phyloP scores from a whole-genome alignment of 1,284 basidiomycete genomes.

The Boletus smithii region DNA sequence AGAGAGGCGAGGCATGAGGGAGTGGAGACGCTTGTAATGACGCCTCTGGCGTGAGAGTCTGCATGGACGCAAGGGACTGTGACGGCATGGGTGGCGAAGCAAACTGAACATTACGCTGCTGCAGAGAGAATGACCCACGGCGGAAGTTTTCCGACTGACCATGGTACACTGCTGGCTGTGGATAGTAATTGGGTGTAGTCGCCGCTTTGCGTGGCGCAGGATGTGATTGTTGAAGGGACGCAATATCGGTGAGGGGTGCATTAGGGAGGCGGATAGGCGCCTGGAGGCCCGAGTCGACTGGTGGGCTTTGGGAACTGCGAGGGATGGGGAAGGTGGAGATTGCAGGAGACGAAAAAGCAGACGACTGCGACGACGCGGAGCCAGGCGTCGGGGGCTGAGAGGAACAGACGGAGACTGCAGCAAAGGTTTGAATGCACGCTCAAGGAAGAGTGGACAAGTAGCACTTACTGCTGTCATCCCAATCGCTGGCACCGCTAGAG shows the following conservation, averaged over 20 bases:
- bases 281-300: conserved; percentile 37
- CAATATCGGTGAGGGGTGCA: conserved; percentile 62
- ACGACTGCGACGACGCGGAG: conserved; percentile 56
- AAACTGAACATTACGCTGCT: conserved; percentile 30
- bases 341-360: conserved; percentile 63
- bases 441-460: background rate
- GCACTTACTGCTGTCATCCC: conserved; percentile 68
- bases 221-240: conserved; percentile 41
- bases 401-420: conserved; percentile 63
- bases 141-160: conserved; percentile 28
- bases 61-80: conserved; percentile 25
- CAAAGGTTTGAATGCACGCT: conserved; percentile 1
- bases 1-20: conserved; percentile 27
- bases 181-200: conserved; percentile 31
- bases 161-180: conserved; percentile 30
- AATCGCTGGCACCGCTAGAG: conserved; percentile 61
- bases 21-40: conserved; percentile 26
- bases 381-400: conserved; percentile 31
- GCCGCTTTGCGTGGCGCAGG: conserved; percentile 30
- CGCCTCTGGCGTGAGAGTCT: conserved; percentile 27
- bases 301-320: conserved; percentile 59
- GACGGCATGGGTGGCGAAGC: conserved; percentile 33
- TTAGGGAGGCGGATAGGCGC: conserved; percentile 69
- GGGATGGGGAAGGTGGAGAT: conserved; percentile 55
- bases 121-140: conserved; percentile 27